phyloP scores from a whole-genome alignment of 345 rosid species.

The Jatropha curcas region DNA sequence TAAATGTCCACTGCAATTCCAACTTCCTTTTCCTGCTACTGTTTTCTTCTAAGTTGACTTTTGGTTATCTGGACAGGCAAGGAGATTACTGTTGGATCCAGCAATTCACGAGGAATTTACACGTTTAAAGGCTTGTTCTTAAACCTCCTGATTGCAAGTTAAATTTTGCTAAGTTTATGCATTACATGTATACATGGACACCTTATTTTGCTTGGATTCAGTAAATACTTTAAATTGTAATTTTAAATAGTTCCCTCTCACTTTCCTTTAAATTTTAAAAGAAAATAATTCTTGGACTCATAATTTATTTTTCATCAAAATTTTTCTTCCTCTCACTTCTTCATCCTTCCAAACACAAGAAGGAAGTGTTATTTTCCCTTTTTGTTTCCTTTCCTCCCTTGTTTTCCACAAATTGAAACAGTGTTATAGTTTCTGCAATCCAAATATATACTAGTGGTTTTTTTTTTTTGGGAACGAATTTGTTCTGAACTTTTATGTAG shows the following conservation, averaged over 20 bases:
- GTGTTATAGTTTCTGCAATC: too few relatives aligned
- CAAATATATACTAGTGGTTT: too few relatives aligned
- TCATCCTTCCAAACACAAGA: too few relatives aligned
- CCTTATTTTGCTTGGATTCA: not conserved
- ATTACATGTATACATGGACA: slow-evolving; percentile 4
- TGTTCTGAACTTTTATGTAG: not conserved
- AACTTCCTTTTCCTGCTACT: not conserved
- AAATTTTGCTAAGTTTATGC: slow-evolving; percentile 4
- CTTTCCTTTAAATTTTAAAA: too few relatives aligned
- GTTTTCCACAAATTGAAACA: too few relatives aligned
- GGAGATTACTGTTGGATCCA: slow-evolving; percentile 91
- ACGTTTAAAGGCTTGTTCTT: slow-evolving; percentile 72
- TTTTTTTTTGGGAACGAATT: not conserved
- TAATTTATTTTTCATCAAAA: too few relatives aligned
- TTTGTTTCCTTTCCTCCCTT: too few relatives aligned
- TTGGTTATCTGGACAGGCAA: slow-evolving; percentile 57
- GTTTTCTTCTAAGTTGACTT: not conserved
- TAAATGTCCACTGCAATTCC: not conserved
- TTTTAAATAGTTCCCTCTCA: too few relatives aligned
- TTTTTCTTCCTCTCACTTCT: too few relatives aligned
- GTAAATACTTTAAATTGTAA: too few relatives aligned
- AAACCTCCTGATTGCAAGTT: not conserved
- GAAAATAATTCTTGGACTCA: too few relatives aligned
- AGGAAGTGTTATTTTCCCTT: too few relatives aligned
- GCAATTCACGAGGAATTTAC: slow-evolving; percentile 96